phyloP scores from a whole-genome alignment of 306 rosid genomes.

The Potentilla sterilis region DNA sequence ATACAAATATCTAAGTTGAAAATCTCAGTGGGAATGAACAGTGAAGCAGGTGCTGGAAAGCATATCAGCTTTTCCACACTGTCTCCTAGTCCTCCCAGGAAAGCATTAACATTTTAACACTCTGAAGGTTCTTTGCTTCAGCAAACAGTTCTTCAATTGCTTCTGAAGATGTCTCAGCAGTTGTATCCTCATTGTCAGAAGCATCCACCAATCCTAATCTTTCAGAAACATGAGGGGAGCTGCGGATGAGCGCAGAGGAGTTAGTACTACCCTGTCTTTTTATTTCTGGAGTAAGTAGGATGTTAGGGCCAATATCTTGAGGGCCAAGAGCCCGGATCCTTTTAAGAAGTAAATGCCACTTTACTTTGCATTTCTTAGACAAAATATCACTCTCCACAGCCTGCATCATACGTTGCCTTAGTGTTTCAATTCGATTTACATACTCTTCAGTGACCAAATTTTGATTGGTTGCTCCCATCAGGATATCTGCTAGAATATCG shows the following conservation, averaged over 20 bases:
- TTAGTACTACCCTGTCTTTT: slow-evolving; percentile 35
- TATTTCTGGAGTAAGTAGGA: slow-evolving; percentile 61
- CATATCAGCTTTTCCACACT: too few relatives aligned
- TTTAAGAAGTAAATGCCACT: slow-evolving; percentile 72
- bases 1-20: too few relatives aligned
- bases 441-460: background rate
- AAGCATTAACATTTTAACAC: too few relatives aligned
- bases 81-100: too few relatives aligned
- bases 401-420: slow-evolving; percentile 58
- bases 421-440: slow-evolving; percentile 48
- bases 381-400: slow-evolving; percentile 57
- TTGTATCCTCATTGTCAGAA: slow-evolving; percentile 22
- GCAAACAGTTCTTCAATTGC: slow-evolving; percentile 32
- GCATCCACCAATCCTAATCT: slow-evolving; percentile 54
- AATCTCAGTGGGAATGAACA: too few relatives aligned
- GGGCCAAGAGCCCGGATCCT: slow-evolving; percentile 92
- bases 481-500: slow-evolving; percentile 52
- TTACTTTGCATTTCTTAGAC: slow-evolving; percentile 50
- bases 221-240: slow-evolving; percentile 51
- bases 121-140: slow-evolving; percentile 70
- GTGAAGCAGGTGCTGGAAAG: too few relatives aligned
- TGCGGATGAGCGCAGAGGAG: slow-evolving; percentile 50
- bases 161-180: slow-evolving; percentile 38
- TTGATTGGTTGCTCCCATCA: slow-evolving; percentile 33
- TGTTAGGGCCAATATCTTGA: slow-evolving; percentile 66